Base-by-base conservation (phyloP, 768 basidiomycete genomes). In the Suillus subalutaceus region DNA sequence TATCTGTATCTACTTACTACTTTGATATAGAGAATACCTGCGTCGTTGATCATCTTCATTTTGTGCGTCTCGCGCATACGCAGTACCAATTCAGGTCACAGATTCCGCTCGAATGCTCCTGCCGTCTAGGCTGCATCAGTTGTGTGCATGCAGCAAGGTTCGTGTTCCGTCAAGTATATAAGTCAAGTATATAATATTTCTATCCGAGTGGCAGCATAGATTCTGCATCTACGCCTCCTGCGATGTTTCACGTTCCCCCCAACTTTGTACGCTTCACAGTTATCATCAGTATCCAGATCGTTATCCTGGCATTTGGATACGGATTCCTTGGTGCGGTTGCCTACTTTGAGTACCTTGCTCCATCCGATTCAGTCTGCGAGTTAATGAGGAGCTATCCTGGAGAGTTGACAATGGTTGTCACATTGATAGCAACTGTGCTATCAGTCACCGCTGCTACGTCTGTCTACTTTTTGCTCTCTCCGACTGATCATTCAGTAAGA, bases 281-380 rank as follows among this genome's bases (percentile, higher is more conserved):
- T 18, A 16, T 53, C 15, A 53, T 53, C 52, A 8, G 7, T 4
- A 53, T 15, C 52, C 52, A 53, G 52, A 26, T 53, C 15, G 2
- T 66, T 4, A 48, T 66, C 10, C 30, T 66, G 41, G 16, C 61
- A 26, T 66, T 66, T 35, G 61, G 46, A 30, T 66, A 61, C 18
- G 61, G 52, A 23, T 66, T 66, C 60, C 52, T 66, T 15, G 65
- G 48, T 43, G 61, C 61, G 13, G 38, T 66, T 55, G 6, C 55
- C 35, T 52, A 50, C 15, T 37, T 15, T 30, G 48, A 63, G 1
- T 52, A 48, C 37, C n/a, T 63, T n/a, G 30, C 65, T 20, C 48
- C 55, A 20, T 23, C 60, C 26, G 40, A 66, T 41, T 32, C n/a
- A 23, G 15, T 62, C 12, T 37, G 59, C 18, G n/a, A 40, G 8